Base-by-base conservation (phyloP, 2,329 filamentous ascomycete genomes). In the Neopestalotiopsis sp. region DNA sequence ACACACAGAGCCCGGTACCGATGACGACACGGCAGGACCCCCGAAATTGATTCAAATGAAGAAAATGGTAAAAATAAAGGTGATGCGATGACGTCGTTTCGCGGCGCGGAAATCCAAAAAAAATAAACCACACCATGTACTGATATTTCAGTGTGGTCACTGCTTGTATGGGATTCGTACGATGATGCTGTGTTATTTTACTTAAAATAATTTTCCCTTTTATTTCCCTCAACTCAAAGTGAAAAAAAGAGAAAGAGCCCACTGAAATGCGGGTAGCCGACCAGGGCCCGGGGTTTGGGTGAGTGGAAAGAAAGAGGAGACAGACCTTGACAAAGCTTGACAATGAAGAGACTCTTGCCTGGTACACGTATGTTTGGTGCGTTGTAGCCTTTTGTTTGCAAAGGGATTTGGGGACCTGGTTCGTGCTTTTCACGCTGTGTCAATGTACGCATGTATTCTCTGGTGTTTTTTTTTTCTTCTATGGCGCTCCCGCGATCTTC, bases 1-100 rank as follows among this genome's bases (percentile, higher is more conserved):
- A 53, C 61, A 64, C 38, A 53, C 61, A 64, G n/a, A 64, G 61
- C 61, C 61, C 61, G 42, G 17, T 40, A 20, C 34, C 38, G 40
- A 64, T 64, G 61, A 64, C 61, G 61, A 64, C 61, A 64, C 38
- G n/a, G 59, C 59, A 17, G 59, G 59, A 34, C 24, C 14, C 38
- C 45, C 45, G n/a, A 53, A 17, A 17, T n/a, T 9, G 45, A 17
- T 7, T 20, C n/a, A 17, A 53, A 20, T 28, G n/a, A 49, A n/a
- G 45, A 53, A n/a, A 9, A 53, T 28, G 2, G 24, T 28, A 28
- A 28, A 28, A 28, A 28, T 28, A 45, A 62, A 14, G 40, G n/a
- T 45, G 2, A 49, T 24, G 38, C 61, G 13, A 64, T 64, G 61
- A 64, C 61, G 61, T 64, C 61, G 61, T 49, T 64, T 24, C n/a